phyloP scores from a whole-genome alignment of 2,329 filamentous ascomycete genomes.

The Penicillium sp. region DNA sequence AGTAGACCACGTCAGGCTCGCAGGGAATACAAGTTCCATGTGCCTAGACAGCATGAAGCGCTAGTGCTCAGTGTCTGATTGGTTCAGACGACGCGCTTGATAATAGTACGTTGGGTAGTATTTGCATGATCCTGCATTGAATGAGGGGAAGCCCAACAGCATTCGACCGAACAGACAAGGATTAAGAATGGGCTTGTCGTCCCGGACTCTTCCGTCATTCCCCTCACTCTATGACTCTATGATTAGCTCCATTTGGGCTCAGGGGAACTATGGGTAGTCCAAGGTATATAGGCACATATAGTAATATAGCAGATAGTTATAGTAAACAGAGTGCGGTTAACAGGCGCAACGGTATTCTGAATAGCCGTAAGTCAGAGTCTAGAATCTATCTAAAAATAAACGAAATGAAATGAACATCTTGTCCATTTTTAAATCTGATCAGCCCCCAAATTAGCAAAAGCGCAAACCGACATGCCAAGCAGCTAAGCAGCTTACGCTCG shows the following conservation, averaged over 20 bases:
- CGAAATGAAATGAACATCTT: background rate
- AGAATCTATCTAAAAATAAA: background rate
- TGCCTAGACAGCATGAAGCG: background rate
- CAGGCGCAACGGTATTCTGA: background rate
- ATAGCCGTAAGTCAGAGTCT: background rate
- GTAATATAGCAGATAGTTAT: background rate
- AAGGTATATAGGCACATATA: background rate
- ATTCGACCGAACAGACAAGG: background rate
- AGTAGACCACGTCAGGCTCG: background rate
- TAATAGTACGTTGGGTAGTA: slow-evolving; percentile 9
- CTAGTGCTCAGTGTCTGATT: slow-evolving; percentile 1
- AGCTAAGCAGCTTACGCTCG: background rate
- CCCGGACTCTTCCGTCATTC: background rate
- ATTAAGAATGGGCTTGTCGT: slow-evolving; percentile 1
- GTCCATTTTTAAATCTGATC: background rate
- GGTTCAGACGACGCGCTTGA: slow-evolving; percentile 2
- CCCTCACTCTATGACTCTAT: background rate
- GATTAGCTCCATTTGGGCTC: background rate
- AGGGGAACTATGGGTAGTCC: background rate
- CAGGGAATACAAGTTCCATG: slow-evolving; percentile 5
- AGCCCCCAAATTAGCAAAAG: background rate
- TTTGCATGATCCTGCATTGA: slow-evolving; percentile 17
- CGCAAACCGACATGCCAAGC: background rate
- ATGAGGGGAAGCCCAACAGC: slow-evolving; percentile 5
- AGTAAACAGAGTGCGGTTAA: background rate